phyloP scores from a whole-genome alignment of 2,329 filamentous ascomycete genomes.

The Calonectria pseudoreteaudii region DNA sequence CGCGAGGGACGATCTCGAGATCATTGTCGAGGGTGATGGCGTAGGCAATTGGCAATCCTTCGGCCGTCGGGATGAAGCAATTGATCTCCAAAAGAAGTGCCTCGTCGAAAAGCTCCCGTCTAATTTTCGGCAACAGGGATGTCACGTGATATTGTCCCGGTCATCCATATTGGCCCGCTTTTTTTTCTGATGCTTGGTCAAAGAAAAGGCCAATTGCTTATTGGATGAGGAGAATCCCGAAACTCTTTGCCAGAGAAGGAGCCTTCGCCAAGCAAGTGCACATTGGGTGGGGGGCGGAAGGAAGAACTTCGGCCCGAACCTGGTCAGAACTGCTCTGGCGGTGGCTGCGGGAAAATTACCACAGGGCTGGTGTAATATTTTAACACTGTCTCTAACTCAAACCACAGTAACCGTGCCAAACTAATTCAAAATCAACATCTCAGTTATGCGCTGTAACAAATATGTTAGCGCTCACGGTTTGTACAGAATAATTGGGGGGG shows the following conservation, averaged over 20 bases:
- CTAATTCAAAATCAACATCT: neutral
- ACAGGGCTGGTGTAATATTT: neutral
- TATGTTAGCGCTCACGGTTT: too few relatives aligned
- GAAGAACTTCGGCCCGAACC: conserved; percentile 38
- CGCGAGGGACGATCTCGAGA: conserved; percentile 71
- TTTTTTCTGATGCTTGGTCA: neutral
- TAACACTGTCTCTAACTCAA: neutral
- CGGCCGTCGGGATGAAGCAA: conserved; percentile 55
- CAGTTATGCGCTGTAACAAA: neutral
- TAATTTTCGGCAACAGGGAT: conserved; percentile 54
- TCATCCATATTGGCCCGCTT: conserved; percentile 42
- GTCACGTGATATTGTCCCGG: conserved; percentile 51
- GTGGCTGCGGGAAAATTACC: neutral
- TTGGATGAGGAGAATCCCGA: neutral
- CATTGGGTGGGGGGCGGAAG: neutral
- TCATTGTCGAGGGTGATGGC: conserved; percentile 70
- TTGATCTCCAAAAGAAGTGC: conserved; percentile 56
- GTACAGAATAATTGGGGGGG: too few relatives aligned
- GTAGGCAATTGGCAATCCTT: conserved; percentile 65
- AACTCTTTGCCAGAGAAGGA: neutral
- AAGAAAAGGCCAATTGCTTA: neutral
- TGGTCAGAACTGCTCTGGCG: conserved; percentile 30
- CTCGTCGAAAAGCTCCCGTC: conserved; percentile 57
- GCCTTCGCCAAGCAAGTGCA: neutral
- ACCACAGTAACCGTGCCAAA: neutral